These are phyloP conservation scores for Gracilaria domingensis DNA, from an alignment of 23 red algal genomes.

Conservation along the genomic window DNA sequence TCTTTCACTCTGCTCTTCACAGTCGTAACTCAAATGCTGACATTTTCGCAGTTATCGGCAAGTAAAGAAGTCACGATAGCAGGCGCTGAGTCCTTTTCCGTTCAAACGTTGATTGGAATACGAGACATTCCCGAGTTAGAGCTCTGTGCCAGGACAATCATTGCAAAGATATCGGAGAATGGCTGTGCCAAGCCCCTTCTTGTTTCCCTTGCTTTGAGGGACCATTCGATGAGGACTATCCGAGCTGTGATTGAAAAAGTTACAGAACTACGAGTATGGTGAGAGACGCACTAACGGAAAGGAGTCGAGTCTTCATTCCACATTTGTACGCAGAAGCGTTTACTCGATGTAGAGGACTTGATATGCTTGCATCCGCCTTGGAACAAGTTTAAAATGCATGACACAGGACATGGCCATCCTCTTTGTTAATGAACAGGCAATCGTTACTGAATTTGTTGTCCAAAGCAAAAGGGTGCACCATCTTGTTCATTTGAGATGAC, in stretches of 20 bases:
- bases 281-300: not conserved
- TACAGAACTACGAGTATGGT: slow-evolving; percentile 50
- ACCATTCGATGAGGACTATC: slow-evolving; percentile 52
- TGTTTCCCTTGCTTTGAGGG: slow-evolving; percentile 49
- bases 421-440: not conserved
- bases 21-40: not conserved
- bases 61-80: slow-evolving; percentile 38
- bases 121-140: slow-evolving; percentile 53
- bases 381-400: not conserved
- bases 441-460: not conserved
- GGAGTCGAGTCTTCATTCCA: not conserved
- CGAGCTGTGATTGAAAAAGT: slow-evolving; percentile 52
- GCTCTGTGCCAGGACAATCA: slow-evolving; percentile 50
- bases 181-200: slow-evolving; percentile 62
- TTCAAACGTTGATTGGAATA: slow-evolving; percentile 50
- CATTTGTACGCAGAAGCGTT: not conserved
- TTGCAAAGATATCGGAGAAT: slow-evolving; percentile 23
- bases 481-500: slow-evolving; percentile 31
- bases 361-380: not conserved
- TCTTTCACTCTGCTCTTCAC: not conserved
- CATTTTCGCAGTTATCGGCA: slow-evolving; percentile 14
- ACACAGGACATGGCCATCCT: not conserved
- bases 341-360: not conserved
- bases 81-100: slow-evolving; percentile 47
- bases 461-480: slow-evolving; percentile 7